Percentiles rank a stretch among this genome's conserved stretches.
These are phyloP conservation scores for Colletotrichum sp. DNA, from an alignment of 2,329 filamentous ascomycete genomes.

Conservation along the genomic window DNA sequence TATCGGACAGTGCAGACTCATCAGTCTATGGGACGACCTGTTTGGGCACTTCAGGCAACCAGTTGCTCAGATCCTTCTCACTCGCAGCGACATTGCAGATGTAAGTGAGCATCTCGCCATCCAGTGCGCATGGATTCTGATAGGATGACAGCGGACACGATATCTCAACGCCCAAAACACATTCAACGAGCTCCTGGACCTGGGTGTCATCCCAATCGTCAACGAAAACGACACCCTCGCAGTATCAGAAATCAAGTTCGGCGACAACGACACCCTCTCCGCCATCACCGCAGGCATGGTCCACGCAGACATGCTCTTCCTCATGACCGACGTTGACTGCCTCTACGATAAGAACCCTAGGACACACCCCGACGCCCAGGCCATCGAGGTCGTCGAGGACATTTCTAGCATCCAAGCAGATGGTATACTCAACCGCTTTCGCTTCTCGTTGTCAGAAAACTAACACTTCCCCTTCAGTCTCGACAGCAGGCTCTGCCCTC, in stretches of 20 bases:
- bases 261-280: constrained; percentile 96
- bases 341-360: constrained; percentile 96
- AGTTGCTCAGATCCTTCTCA: constrained; percentile 92
- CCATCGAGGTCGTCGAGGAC: constrained; percentile 92
- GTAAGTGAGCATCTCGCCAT: constrained; percentile 50
- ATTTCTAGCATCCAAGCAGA: constrained; percentile 84
- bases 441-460: neutral
- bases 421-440: constrained; percentile 47
- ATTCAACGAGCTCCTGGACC: constrained; percentile 84
- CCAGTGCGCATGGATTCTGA: constrained; percentile 2
- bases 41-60: constrained; percentile 89
- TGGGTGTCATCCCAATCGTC: constrained; percentile 97
- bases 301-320: constrained; percentile 92
- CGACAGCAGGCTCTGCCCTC: constrained; percentile 83
- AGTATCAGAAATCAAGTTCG: constrained; percentile 98
- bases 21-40: constrained; percentile 93
- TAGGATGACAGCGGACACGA: constrained; percentile 70
- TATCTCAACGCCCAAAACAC: constrained; percentile 98
- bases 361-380: constrained; percentile 79
- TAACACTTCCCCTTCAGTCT: constrained; percentile 59
- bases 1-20: constrained; percentile 93
- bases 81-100: constrained; percentile 94
- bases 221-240: constrained; percentile 98
- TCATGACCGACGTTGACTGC: constrained; percentile 99
- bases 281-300: constrained; percentile 98